Evolutionary conservation across 2,329 filamentous ascomycete species (phyloP), one percentile per base, ranked within the genome.

Genomic region (Sporothrix pallida): DNA sequence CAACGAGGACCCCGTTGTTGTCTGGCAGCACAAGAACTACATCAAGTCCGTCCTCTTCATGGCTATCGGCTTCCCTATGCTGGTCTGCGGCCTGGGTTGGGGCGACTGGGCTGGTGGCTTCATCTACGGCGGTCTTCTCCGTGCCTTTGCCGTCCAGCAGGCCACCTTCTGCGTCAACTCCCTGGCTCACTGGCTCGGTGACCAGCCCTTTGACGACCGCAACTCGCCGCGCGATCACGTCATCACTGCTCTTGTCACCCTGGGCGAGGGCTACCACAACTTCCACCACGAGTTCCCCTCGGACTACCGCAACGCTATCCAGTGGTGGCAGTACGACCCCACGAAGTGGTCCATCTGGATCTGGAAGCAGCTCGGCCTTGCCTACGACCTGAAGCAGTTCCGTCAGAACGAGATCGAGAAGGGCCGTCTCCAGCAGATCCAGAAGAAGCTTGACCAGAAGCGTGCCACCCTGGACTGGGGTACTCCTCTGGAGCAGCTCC

Each of bases 261-360:
- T 97, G 26, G 93, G 93, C 68, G 93, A 83, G 84, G 93, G 93
- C 44, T 97, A 97, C 86, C 93, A 97, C 88, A 97, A 97, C 88
- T 97, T 97, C 88, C 93, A 97, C 85, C 93, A 97, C 87, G 93
- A 97, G 83, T 97, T 97, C 84, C 94, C 94, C 72, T 95, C 93
- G 12, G 93, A 97, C 83, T 97, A 96, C 89, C 93, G 93, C 81
- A 97, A 97, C 81, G 93, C 93, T 75, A 95, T 96, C 78, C 87
- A 94, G 83, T 97, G 93, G 93, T 92, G 90, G 85, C 93, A 97
- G 84, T 97, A 97, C 80, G 93, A 97, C 82, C 93, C 93, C 65
- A 97, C 93, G 82, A 97, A 97, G 86, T 96, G 93, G 93, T 88
- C 85, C 81, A 97, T 97, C 86, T 93, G 90, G 90, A 79, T 86